phyloP scores from a whole-genome alignment of 192 early-diverging fungal species.

The Phycomyces blakesleeanus region DNA sequence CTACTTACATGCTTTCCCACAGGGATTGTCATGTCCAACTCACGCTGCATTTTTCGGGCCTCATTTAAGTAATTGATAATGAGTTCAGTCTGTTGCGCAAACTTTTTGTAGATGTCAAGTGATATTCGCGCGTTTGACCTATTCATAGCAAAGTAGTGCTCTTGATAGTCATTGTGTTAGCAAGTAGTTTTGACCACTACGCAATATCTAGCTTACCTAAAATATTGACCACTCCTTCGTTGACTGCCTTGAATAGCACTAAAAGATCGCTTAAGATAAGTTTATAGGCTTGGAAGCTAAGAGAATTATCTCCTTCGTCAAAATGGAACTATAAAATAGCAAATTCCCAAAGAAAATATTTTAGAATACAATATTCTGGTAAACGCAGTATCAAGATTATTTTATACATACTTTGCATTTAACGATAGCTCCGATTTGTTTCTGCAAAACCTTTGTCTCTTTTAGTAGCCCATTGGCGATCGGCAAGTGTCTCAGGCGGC shows the following conservation, averaged over 20 bases:
- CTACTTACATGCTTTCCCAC: conserved; percentile 67
- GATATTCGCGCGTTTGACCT: conserved; percentile 60
- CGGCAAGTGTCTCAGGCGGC: conserved; percentile 52
- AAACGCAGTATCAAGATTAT: neutral
- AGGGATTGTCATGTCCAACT: conserved; percentile 68
- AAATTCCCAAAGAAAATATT: too few species aligned
- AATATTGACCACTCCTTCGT: conserved; percentile 78
- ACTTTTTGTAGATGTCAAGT: conserved; percentile 73
- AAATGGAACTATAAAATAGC: conserved; percentile 60
- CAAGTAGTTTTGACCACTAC: neutral
- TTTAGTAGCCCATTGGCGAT: conserved; percentile 59
- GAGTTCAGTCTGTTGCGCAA: conserved; percentile 68
- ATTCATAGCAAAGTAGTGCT: conserved; percentile 73
- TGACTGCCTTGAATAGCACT: conserved; percentile 69
- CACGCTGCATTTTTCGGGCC: conserved; percentile 55
- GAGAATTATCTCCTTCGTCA: conserved; percentile 70
- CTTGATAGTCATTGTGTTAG: conserved; percentile 27
- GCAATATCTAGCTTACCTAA: conserved; percentile 58
- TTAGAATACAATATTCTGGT: too few species aligned
- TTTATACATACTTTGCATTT: conserved; percentile 62
- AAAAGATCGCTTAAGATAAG: conserved; percentile 72
- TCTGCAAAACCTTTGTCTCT: conserved; percentile 63
- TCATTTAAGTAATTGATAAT: conserved; percentile 67
- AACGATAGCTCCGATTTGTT: conserved; percentile 65
- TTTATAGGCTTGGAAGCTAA: conserved; percentile 68